Base-by-base conservation (phyloP, 208 protist species). In the Leishmania turanica region DNA sequence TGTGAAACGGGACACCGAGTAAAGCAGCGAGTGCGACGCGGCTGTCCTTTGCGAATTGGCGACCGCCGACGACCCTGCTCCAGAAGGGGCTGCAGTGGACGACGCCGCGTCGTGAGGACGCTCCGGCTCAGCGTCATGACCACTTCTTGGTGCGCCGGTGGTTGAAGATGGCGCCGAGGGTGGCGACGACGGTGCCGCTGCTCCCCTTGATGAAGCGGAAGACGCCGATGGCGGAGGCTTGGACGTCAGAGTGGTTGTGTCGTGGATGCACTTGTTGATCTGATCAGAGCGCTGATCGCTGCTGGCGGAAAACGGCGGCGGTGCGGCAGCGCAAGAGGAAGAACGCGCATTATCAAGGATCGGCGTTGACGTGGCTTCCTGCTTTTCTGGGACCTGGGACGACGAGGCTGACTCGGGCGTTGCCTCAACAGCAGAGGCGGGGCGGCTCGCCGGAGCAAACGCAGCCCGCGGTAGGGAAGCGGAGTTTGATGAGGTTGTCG, bases 1-100 rank as follows among this genome's bases (percentile, higher is more conserved):
- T 1, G 86, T 85, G 58, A 95, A 89, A 17, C 80, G 79, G 0
- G 82, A 86, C 11, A 86, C 74, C 31, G 82, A 82, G 58, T 82
- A 86, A 19, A 86, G 66, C 19, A 82, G 58, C 56, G 82, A 68
- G 56, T 82, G 72, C 45, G 84, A 56, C n/a, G 68, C 34, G 15
- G 62, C 49, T 24, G 42, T 51, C 24, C 64, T 31, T 68, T 68
- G 62, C 9, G 62, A 68, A 68, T 21, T 40, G 31, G 62, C 62
- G 62, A 8, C 15, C 31, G 1, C 70, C 40, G 70, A 24, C 27
- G 49, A 8, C 49, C 15, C n/a, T 13, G 70, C 27, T 21, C 49
- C 40, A 27, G 68, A 49, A 3, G 40, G 17, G 6, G 40, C 27
- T 49, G 40, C 40, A 49, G 40, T 31, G 40, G 68, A 72, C 40